phyloP scores from a whole-genome alignment of 371 early-diverging fungal species.

The Mortierella sp. region DNA sequence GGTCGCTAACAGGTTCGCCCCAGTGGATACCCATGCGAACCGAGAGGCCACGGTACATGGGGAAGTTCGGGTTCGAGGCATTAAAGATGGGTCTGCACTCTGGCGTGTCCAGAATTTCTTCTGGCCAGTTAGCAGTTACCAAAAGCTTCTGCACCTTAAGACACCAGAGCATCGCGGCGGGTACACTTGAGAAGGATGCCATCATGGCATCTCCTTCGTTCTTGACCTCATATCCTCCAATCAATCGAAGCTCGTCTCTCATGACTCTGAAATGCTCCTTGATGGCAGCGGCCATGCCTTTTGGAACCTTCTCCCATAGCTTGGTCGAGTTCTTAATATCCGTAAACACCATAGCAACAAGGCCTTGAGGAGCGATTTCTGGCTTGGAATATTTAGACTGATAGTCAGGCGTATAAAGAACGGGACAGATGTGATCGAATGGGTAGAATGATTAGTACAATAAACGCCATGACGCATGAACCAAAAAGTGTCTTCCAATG shows the following conservation, averaged over 20 bases:
- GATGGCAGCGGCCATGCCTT: slow-evolving; percentile 90
- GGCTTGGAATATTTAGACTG: slow-evolving; percentile 72
- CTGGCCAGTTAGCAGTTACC: slow-evolving; percentile 91
- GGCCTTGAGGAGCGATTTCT: slow-evolving; percentile 89
- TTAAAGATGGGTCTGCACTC: slow-evolving; percentile 84
- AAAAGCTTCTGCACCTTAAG: slow-evolving; percentile 88
- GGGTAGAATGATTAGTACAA: not conserved
- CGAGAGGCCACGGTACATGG: slow-evolving; percentile 88
- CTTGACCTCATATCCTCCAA: slow-evolving; percentile 97
- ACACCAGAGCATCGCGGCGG: slow-evolving; percentile 91
- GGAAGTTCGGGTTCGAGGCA: slow-evolving; percentile 27
- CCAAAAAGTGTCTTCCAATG: too few relatives aligned
- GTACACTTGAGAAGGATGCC: slow-evolving; percentile 91
- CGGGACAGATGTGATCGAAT: too few relatives aligned
- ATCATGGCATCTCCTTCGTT: slow-evolving; percentile 98
- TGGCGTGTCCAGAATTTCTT: slow-evolving; percentile 82
- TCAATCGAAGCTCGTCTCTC: slow-evolving; percentile 82
- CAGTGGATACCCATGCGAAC: slow-evolving; percentile 97
- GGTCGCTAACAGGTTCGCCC: slow-evolving; percentile 91
- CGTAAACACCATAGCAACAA: slow-evolving; percentile 92
- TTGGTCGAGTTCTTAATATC: slow-evolving; percentile 95
- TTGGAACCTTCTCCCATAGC: slow-evolving; percentile 91
- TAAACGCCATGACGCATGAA: too few relatives aligned
- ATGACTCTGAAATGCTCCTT: slow-evolving; percentile 89
- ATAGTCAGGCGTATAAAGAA: not conserved